Evolutionary conservation across 2,329 filamentous ascomycete genomes (phyloP).

Genomic region (Myotisia sp.): DNA sequence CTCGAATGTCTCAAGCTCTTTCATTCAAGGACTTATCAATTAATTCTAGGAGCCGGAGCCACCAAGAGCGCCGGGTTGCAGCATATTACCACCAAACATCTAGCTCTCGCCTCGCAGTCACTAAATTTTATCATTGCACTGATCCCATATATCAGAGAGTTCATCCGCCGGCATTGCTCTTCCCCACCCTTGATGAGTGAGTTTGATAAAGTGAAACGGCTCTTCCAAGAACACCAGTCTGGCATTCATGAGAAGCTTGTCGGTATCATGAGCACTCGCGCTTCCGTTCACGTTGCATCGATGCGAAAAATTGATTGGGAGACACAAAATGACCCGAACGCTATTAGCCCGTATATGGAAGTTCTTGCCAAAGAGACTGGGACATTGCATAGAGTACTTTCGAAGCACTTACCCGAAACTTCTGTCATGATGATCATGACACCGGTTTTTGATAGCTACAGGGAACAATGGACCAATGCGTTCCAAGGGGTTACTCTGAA

Average conservation of each 20-base stretch:
- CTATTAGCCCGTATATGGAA: conserved; percentile 65
- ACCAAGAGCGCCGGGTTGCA: conserved; percentile 78
- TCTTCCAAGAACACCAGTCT: conserved; percentile 78
- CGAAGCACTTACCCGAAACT: conserved; percentile 63
- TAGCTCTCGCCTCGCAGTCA: conserved; percentile 81
- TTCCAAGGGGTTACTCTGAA: conserved; percentile 51
- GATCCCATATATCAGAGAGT: conserved; percentile 82
- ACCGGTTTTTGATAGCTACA: conserved; percentile 70
- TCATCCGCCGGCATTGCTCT: conserved; percentile 59
- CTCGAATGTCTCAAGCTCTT: conserved; percentile 82
- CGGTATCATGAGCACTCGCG: conserved; percentile 76
- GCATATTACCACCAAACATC: conserved; percentile 91
- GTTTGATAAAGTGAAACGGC: conserved; percentile 72
- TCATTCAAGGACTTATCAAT: conserved; percentile 89
- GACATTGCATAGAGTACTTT: conserved; percentile 69
- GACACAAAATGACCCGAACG: conserved; percentile 28
- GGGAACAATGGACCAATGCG: conserved; percentile 59
- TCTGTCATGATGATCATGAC: conserved; percentile 72
- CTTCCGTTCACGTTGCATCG: conserved; percentile 56
- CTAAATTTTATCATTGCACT: conserved; percentile 75
- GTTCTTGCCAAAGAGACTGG: conserved; percentile 73
- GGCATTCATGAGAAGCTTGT: conserved; percentile 86
- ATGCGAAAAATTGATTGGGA: conserved; percentile 70
- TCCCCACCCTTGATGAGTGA: conserved; percentile 54
- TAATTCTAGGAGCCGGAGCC: conserved; percentile 88